Evolutionary conservation across 1,139 yeast species (phyloP).

Genomic region (Hansenula sp.): DNA sequence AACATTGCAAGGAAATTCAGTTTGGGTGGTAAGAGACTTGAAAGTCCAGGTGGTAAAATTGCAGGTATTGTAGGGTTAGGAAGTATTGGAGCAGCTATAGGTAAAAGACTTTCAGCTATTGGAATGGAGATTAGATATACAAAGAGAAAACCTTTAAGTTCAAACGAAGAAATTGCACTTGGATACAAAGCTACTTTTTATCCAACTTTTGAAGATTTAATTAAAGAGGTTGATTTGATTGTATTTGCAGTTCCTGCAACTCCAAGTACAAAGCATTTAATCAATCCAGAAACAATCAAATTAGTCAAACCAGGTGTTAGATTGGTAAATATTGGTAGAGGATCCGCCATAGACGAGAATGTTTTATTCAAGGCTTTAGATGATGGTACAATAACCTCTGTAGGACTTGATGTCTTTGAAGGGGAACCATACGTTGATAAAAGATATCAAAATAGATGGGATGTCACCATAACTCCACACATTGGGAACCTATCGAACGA

Average conservation of each 20-base stretch:
- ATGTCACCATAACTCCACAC: constrained; percentile 75
- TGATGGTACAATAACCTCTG: constrained; percentile 61
- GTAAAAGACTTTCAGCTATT: constrained; percentile 46
- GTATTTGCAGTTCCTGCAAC: constrained; percentile 69
- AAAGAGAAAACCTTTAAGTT: constrained; percentile 47
- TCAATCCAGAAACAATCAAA: constrained; percentile 44
- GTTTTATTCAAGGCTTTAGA: constrained; percentile 66
- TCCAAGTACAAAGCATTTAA: constrained; percentile 50
- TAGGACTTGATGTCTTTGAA: constrained; percentile 79
- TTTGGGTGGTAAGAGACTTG: constrained; percentile 45
- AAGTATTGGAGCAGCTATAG: constrained; percentile 66
- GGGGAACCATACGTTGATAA: constrained; percentile 59
- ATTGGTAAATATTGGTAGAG: constrained; percentile 79
- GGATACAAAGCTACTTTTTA: constrained; percentile 45
- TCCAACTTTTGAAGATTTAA: constrained; percentile 32
- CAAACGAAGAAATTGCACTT: constrained; percentile 30
- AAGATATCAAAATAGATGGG: constrained; percentile 51
- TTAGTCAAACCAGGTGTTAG: constrained; percentile 51
- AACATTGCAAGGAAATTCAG: constrained; percentile 29
- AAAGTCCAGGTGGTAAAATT: constrained; percentile 53
- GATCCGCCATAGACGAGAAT: constrained; percentile 65
- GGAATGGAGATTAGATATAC: constrained; percentile 69
- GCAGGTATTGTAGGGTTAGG: constrained; percentile 80
- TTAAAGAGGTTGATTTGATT: constrained; percentile 48
- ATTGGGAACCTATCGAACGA: constrained; percentile 38